A percentile compares a stretch with the other conserved stretches of the same genome.
phyloP scores from a whole-genome alignment of 805 yeast genomes.

The Schwanniomyces occidentalis region DNA sequence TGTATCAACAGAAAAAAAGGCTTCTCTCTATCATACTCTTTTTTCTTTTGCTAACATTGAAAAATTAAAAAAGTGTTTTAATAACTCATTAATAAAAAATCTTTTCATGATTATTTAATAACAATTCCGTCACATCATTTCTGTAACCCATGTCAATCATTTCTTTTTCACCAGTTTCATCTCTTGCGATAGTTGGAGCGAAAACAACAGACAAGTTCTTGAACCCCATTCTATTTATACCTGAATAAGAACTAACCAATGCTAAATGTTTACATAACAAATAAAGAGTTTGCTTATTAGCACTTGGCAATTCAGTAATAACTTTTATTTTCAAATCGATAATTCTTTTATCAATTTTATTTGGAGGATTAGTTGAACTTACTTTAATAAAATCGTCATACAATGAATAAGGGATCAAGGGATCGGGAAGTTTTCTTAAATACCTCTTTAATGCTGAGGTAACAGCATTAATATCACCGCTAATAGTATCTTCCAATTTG shows the following conservation, averaged over 20 bases:
- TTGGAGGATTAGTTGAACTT: conserved; percentile 32
- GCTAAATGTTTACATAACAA: conserved; percentile 64
- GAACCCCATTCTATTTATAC: conserved; percentile 74
- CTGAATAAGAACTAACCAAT: conserved; percentile 53
- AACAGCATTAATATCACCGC: conserved; percentile 80
- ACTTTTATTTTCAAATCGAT: conserved; percentile 44
- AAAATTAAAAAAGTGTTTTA: too few species aligned
- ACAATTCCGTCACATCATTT: conserved; percentile 74
- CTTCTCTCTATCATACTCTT: too few species aligned
- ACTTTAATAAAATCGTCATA: conserved; percentile 69
- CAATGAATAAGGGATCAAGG: conserved; percentile 68
- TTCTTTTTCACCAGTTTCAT: conserved; percentile 76
- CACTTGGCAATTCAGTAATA: conserved; percentile 57
- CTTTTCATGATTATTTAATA: conserved; percentile 50
- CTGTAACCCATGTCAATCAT: conserved; percentile 80
- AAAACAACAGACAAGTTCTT: conserved; percentile 87
- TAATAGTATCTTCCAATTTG: conserved; percentile 35
- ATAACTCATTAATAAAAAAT: too few species aligned
- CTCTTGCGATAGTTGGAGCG: conserved; percentile 89
- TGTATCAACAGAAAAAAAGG: too few species aligned
- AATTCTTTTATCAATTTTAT: conserved; percentile 30
- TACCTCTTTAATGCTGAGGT: conserved; percentile 87
- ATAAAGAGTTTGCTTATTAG: conserved; percentile 62
- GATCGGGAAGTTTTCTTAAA: conserved; percentile 79
- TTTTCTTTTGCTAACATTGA: too few species aligned